Evolutionary conservation across 2,329 filamentous ascomycete species (phyloP).

Genomic region (Hirsutella rhossiliensis): DNA sequence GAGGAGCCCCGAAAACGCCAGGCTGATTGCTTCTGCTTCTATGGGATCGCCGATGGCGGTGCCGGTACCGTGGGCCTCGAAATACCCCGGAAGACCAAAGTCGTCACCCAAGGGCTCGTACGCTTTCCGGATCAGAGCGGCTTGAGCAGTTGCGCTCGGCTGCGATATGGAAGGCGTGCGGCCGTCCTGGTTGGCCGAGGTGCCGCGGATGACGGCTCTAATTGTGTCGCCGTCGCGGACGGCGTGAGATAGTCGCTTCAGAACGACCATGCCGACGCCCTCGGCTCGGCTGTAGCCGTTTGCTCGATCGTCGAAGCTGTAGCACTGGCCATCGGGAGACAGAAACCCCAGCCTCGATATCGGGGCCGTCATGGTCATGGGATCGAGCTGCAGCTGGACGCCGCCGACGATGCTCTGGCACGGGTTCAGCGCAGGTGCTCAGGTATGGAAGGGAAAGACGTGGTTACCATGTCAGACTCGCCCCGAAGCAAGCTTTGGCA

Average conservation of each 20-base stretch:
- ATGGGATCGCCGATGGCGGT: conserved; percentile 12
- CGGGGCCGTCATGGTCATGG: conserved; percentile 13
- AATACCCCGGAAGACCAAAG: conserved; percentile 13
- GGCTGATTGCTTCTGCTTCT: not conserved
- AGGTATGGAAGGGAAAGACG: too few species aligned
- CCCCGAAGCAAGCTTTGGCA: conserved; percentile 16
- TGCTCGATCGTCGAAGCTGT: conserved; percentile 26
- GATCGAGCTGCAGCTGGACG: not conserved
- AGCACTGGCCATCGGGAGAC: conserved; percentile 10
- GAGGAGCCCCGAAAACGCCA: not conserved
- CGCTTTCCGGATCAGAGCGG: not conserved
- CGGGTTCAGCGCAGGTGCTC: too few species aligned
- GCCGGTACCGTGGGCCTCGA: conserved; percentile 31
- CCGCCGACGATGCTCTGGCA: too few species aligned
- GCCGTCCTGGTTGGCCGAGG: conserved; percentile 23
- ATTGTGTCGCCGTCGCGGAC: not conserved
- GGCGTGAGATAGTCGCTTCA: conserved; percentile 26
- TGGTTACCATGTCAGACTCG: conserved; percentile 9
- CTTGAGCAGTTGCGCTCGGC: conserved; percentile 18
- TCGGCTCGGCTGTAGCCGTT: conserved; percentile 38
- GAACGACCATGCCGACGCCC: conserved; percentile 24
- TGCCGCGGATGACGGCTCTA: conserved; percentile 18
- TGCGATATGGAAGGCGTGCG: conserved; percentile 19
- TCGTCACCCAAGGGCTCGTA: conserved; percentile 8
- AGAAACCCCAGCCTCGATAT: too few species aligned